Conservation (phyloP, 371 early-diverging fungal genomes). For the Zychaea mexicana region DNA sequence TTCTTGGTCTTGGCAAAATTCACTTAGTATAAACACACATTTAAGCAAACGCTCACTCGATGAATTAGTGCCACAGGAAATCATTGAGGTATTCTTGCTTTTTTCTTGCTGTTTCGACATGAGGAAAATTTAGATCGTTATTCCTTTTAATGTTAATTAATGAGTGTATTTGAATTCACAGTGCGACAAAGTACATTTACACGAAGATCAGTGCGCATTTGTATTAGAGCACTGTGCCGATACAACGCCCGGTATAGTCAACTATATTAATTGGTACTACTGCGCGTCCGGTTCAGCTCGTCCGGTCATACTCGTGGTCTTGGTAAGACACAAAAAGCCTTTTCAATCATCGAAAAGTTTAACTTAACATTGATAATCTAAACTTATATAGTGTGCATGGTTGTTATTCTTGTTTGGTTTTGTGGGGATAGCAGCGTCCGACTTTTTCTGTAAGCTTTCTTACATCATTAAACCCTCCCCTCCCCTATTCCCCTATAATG, state of each 20-base stretch:
- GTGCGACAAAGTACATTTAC: constrained; percentile 58
- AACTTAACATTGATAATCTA: background rate
- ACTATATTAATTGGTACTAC: constrained; percentile 66
- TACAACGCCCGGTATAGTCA: constrained; percentile 58
- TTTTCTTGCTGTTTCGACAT: background rate
- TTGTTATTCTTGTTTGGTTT: constrained; percentile 66
- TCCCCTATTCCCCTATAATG: background rate
- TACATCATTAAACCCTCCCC: no score
- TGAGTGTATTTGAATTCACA: constrained; percentile 7
- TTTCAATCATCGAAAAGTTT: background rate
- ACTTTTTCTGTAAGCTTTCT: constrained; percentile 64
- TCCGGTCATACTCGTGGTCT: constrained; percentile 35
- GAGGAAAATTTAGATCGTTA: no score
- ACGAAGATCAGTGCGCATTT: constrained; percentile 59
- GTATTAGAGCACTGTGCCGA: constrained; percentile 54
- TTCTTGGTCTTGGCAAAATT: constrained; percentile 12
- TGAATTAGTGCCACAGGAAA: background rate
- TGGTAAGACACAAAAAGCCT: constrained; percentile 38
- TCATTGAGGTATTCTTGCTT: constrained; percentile 3
- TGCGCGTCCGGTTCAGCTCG: constrained; percentile 47
- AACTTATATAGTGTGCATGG: constrained; percentile 47
- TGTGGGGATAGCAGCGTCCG: constrained; percentile 73
- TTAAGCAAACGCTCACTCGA: constrained; percentile 5
- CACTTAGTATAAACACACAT: background rate
- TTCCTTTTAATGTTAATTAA: no score